Conservation (phyloP, 768 basidiomycete genomes). For the Strobilomyces dryophilus region DNA sequence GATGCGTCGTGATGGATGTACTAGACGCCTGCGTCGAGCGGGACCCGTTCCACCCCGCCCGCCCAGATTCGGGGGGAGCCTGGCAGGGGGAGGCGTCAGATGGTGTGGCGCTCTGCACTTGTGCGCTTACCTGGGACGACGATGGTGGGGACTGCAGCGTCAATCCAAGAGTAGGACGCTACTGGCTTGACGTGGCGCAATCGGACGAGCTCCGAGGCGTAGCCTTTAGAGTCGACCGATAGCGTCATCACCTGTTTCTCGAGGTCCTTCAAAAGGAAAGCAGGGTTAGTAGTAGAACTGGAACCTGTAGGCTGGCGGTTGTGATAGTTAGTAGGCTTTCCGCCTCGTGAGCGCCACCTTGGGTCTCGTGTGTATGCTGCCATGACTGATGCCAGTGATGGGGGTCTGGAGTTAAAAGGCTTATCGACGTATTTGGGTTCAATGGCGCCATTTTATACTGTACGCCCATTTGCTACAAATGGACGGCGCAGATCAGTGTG, state of each 20-base stretch:
- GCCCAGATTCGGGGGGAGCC: conserved; percentile 61
- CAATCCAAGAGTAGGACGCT: conserved; percentile 55
- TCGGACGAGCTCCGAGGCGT: conserved; percentile 22
- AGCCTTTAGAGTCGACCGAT: conserved; percentile 3
- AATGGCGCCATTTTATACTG: conserved; percentile 1
- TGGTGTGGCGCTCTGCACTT: background rate
- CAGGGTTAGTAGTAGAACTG: background rate
- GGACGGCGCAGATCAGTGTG: conserved; percentile 11
- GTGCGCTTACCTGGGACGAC: conserved; percentile 43
- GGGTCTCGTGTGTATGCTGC: conserved; percentile 13
- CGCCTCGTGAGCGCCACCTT: conserved; percentile 12
- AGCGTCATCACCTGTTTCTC: conserved; percentile 15
- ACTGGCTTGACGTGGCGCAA: conserved; percentile 40
- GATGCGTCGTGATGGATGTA: conserved; percentile 59
- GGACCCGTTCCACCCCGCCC: conserved; percentile 49
- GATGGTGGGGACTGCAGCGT: conserved; percentile 42
- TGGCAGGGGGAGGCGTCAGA: conserved; percentile 18
- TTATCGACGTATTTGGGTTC: background rate
- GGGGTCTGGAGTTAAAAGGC: background rate
- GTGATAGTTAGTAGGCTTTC: conserved; percentile 6
- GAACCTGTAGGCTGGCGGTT: background rate
- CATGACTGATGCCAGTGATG: conserved; percentile 17
- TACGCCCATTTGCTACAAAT: background rate
- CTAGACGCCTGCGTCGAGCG: conserved; percentile 46
- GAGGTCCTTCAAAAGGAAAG: conserved; percentile 24